phyloP scores from a whole-genome alignment of 1,139 yeast genomes.

The Debaryomyces nepalensis region DNA sequence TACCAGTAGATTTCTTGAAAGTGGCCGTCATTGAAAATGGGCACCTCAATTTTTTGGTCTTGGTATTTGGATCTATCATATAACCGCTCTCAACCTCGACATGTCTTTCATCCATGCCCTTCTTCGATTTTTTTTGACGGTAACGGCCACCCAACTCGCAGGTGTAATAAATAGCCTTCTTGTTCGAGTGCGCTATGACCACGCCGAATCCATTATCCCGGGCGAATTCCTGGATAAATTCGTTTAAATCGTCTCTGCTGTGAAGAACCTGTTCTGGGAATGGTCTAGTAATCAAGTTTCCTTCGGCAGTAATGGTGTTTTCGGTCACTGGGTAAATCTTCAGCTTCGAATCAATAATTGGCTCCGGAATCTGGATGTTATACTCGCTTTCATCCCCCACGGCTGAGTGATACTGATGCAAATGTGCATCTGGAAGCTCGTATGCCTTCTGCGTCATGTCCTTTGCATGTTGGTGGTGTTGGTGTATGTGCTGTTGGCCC shows the following conservation, averaged over 20 bases:
- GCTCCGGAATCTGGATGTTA: conserved; percentile 55
- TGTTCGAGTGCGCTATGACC: conserved; percentile 62
- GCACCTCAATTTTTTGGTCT: conserved; percentile 58
- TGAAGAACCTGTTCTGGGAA: conserved; percentile 59
- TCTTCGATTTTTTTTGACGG: conserved; percentile 55
- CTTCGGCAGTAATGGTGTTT: conserved; percentile 53
- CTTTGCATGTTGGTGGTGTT: conserved; percentile 15
- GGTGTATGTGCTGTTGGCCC: conserved; percentile 17
- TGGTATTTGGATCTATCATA: conserved; percentile 48
- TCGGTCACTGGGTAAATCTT: conserved; percentile 53
- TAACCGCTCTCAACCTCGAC: conserved; percentile 42
- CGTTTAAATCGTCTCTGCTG: conserved; percentile 55
- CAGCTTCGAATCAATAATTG: conserved; percentile 49
- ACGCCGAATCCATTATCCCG: conserved; percentile 63
- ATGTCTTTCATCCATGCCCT: conserved; percentile 30
- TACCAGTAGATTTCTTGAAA: conserved; percentile 51
- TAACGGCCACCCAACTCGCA: conserved; percentile 64
- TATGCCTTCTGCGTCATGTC: conserved; percentile 17
- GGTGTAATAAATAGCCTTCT: conserved; percentile 63
- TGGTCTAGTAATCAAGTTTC: conserved; percentile 58
- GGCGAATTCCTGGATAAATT: conserved; percentile 60
- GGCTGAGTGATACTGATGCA: conserved; percentile 24
- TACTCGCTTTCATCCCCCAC: conserved; percentile 49
- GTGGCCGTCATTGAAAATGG: conserved; percentile 64
- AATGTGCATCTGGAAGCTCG: conserved; percentile 21